Evolutionary conservation across 2,329 filamentous ascomycete genomes (phyloP), one percentile per base, ranked within the genome.

Genomic region (Stachybotrys chartarum): DNA sequence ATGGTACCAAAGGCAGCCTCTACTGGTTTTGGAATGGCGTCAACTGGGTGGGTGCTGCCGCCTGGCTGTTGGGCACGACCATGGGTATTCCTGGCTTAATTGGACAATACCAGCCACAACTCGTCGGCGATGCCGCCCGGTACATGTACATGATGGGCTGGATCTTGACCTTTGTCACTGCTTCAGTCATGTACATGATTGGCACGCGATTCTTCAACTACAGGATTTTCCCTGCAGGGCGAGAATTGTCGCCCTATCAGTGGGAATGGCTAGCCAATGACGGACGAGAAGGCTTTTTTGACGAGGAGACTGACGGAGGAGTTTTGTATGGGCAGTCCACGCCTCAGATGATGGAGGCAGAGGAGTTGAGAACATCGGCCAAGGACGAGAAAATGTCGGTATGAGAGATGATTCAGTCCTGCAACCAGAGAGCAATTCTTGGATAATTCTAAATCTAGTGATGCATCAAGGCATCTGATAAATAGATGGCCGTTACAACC

Each of bases 271-370:
- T 66, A 17, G 61, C 64, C 2, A 63, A 61, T 10, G 61, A 63
- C 16, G 62, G 63, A 0, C 59, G 62, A 0, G 62, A 65, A 3
- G 64, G 64, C 0, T 66, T 66, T 55, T 64, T 59, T 30, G 62
- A 63, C n/a, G 61, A 57, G 0, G 63, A 65, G 42, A 55, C 81
- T 3, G 65, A 84, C 1, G 73, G 50, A 4, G 32, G 16, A 35
- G 50, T 30, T 12, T n/a, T 52, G 31, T 52, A 52, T 24, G 50
- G 31, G 14, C 50, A 44, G 35, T 55, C 44, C 17, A 46, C 47
- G 46, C 60, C 48, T 30, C 47, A 11, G 31, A 48, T 32, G 58
- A 56, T 18, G 14, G 50, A 52, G 35, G 50, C 45, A 8, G 45
- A 47, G 7, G 45, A 47, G 45, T n/a, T 7, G 7, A 6, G 17